phyloP scores from a whole-genome alignment of 1,139 yeast species.

The Debaryomyces nepalensis region DNA sequence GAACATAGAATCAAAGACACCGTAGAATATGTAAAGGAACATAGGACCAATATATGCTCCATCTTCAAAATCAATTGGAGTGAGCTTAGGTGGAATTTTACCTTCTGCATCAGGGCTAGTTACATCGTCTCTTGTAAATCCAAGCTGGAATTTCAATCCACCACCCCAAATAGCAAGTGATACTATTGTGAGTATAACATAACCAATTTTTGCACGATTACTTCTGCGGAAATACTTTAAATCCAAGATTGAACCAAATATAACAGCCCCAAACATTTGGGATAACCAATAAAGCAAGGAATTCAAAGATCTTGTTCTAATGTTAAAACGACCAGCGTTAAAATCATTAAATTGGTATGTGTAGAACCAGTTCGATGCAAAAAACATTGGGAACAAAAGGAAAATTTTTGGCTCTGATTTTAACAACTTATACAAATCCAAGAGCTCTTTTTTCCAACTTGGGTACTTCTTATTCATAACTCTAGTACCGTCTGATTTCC shows the following conservation, averaged over 20 bases:
- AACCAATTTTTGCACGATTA: constrained; percentile 53
- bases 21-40: constrained; percentile 65
- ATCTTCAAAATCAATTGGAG: constrained; percentile 51
- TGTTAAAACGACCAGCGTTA: constrained; percentile 59
- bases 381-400: constrained; percentile 62
- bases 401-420: constrained; percentile 51
- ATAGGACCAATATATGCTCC: constrained; percentile 58
- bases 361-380: constrained; percentile 68
- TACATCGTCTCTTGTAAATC: constrained; percentile 48
- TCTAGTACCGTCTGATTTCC: constrained; percentile 56
- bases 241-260: constrained; percentile 55
- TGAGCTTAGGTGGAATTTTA: constrained; percentile 20
- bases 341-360: constrained; percentile 65
- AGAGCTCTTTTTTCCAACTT: constrained; percentile 50
- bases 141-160: constrained; percentile 56
- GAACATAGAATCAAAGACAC: constrained; percentile 60
- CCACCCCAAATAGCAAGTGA: constrained; percentile 66
- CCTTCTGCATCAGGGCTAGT: constrained; percentile 11
- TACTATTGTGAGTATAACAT: constrained; percentile 42
- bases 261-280: constrained; percentile 61
- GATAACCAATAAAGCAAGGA: constrained; percentile 63
- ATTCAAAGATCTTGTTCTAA: constrained; percentile 64
- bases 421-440: constrained; percentile 45
- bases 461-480: constrained; percentile 53
- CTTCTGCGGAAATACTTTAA: constrained; percentile 44